Evolutionary conservation across 2,329 filamentous ascomycete genomes (phyloP), one percentile per base, ranked within the genome.

Genomic region (Apiospora marii): DNA sequence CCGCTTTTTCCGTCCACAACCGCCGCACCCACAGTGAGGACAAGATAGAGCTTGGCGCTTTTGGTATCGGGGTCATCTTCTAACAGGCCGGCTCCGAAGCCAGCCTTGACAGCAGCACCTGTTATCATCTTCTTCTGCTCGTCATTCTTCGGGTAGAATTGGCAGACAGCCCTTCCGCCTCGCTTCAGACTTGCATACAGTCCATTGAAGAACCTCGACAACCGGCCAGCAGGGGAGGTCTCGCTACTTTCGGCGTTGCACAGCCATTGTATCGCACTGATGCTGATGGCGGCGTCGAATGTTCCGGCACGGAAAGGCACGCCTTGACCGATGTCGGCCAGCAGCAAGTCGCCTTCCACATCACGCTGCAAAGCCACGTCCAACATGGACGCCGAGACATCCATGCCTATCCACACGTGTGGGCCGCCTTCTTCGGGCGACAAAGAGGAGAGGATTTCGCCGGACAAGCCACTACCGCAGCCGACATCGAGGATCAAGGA

Each of bases 131-230:
- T 91, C 79, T 95, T 90, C 85, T 99, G 96, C 74, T 90, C 87
- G 77, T 97, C 93, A 81, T 99, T 98, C 85, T 98, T 98, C 3
- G 96, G 96, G 82, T 99, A 99, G 83, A 99, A 99, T 80, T 99
- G 96, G 81, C 95, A 98, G 19, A 98, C 96, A 0, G 96, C 96
- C 49, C 94, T 89, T 0, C 94, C 96, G 7, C 96, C 96, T 27
- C 96, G 87, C 75, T 92, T 91, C 74, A 99, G 84, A 73, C 91
- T 92, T 0, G 94, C 93, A 83, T 98, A 99, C 1, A 99, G 84
- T 0, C 95, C 94, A 78, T 97, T 94, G 82, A 99, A 99, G 81
- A 99, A 99, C 64, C 96, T 87, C 5, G 90, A 89, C 37, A 99
- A 83, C 7, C 96, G 87, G 0, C 93, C 94, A 41, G 93, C 89